Percentiles rank a stretch among this genome's conserved stretches.
phyloP scores from a whole-genome alignment of 441 rosid genomes.

The Breynia disticha region DNA sequence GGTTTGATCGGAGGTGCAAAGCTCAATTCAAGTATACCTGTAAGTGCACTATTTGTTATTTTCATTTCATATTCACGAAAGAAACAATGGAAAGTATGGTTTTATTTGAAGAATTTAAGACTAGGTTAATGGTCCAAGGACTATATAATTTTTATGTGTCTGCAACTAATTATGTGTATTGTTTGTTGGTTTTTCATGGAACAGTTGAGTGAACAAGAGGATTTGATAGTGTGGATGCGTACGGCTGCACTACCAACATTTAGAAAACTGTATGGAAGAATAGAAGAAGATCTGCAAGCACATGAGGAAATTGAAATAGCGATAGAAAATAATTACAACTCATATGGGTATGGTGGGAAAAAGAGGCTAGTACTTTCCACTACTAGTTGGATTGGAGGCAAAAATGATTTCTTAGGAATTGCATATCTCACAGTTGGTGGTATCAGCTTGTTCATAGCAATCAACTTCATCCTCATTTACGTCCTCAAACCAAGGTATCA shows the following conservation, averaged over 20 bases:
- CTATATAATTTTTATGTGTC: too few relatives aligned
- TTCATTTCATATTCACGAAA: not conserved
- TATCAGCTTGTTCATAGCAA: constrained; percentile 24
- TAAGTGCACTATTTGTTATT: constrained; percentile 17
- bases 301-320: constrained; percentile 16
- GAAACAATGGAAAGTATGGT: too few relatives aligned
- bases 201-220: constrained; percentile 28
- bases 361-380: constrained; percentile 30
- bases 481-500: constrained; percentile 11
- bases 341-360: constrained; percentile 26
- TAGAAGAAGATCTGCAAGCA: constrained; percentile 20
- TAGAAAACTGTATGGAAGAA: constrained; percentile 30
- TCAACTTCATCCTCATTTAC: constrained; percentile 10
- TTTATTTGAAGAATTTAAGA: too few relatives aligned
- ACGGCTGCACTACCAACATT: constrained; percentile 35
- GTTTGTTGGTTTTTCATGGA: not conserved
- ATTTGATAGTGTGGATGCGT: constrained; percentile 24
- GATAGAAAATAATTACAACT: constrained; percentile 28
- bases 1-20: constrained; percentile 50
- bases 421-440: constrained; percentile 34
- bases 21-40: constrained; percentile 48
- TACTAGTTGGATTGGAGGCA: constrained; percentile 36
- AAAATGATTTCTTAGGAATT: constrained; percentile 26
- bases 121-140: too few relatives aligned
- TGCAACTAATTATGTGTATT: too few relatives aligned